These are phyloP conservation scores for Thuidium tamariscinum DNA, from an alignment of 225 moss, liverwort and hornwort genomes.

Conservation along the genomic window DNA sequence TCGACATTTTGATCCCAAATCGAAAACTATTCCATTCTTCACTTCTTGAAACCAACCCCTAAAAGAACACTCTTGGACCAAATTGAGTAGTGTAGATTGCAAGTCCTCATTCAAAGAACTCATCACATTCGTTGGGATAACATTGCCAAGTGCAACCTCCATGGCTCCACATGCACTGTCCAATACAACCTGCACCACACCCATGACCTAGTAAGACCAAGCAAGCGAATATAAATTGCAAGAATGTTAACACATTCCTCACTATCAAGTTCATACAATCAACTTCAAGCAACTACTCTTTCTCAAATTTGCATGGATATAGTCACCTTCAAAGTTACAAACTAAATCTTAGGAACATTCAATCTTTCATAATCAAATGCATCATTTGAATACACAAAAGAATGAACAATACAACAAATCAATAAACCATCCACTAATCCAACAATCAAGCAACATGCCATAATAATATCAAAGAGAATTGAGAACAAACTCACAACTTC, in stretches of 20 bases:
- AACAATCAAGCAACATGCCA: neutral
- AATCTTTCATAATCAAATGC: neutral
- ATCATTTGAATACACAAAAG: neutral
- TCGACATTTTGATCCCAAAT: accelerated
- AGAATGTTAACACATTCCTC: neutral
- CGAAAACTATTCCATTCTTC: accelerated
- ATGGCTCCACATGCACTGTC: no score
- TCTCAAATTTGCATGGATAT: no score
- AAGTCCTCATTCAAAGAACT: neutral
- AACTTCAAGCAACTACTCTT: accelerated
- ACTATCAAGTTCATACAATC: accelerated
- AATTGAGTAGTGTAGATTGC: neutral
- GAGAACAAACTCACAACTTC: neutral
- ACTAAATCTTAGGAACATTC: accelerated
- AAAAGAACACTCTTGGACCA: neutral
- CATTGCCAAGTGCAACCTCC: neutral
- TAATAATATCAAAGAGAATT: accelerated
- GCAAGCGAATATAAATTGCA: neutral
- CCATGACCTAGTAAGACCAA: neutral
- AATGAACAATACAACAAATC: neutral
- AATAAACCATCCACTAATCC: neutral
- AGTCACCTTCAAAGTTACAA: neutral
- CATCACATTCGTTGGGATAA: accelerated
- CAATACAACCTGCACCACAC: no score
- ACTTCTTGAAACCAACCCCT: accelerated